Conservation (phyloP, 1,284 basidiomycete species). For the Rhodotorula sp. region DNA sequence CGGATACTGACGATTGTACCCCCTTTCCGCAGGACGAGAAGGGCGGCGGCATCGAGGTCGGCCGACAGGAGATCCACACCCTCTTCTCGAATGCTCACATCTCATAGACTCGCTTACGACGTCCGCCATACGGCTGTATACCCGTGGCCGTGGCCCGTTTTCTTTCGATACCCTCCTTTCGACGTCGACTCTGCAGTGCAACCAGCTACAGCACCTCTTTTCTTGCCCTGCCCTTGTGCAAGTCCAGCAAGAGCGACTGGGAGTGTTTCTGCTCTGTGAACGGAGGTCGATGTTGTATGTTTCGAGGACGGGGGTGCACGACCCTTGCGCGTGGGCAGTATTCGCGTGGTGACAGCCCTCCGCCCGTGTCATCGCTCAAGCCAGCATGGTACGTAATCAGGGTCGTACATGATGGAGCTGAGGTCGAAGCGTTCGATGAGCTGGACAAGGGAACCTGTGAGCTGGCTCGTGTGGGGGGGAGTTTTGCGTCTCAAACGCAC, state of each 20-base stretch:
- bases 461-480: neutral
- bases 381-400: constrained; percentile 29
- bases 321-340: too few species aligned
- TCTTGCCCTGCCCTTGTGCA: too few species aligned
- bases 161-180: too few species aligned
- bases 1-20: neutral
- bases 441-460: constrained; percentile 1
- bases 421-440: constrained; percentile 36
- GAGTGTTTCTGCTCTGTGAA: too few species aligned
- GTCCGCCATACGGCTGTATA: too few species aligned
- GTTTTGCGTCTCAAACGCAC: neutral
- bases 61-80: constrained; percentile 19
- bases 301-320: too few species aligned
- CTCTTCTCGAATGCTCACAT: constrained; percentile 22
- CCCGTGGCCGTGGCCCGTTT: too few species aligned
- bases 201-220: too few species aligned
- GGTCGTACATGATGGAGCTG: constrained; percentile 31
- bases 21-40: constrained; percentile 24
- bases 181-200: too few species aligned
- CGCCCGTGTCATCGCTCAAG: neutral
- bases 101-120: neutral
- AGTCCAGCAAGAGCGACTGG: too few species aligned
- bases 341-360: too few species aligned
- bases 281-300: too few species aligned
- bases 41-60: constrained; percentile 26